Evolutionary conservation across 306 rosid genomes (phyloP), one percentile per base, ranked within the genome.

Genomic region (Urtica urens): DNA sequence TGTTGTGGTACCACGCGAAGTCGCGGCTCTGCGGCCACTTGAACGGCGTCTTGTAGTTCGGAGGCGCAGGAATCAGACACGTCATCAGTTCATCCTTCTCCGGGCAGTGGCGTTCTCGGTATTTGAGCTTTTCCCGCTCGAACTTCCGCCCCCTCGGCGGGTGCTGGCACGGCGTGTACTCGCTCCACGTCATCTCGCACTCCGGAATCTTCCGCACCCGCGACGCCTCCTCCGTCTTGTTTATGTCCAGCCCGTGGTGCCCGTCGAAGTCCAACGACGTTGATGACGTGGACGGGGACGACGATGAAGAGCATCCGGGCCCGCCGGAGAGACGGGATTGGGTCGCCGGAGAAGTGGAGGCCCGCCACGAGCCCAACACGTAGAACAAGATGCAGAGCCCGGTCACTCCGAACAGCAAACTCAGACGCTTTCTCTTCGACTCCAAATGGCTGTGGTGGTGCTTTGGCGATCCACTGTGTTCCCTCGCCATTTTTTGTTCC

Each of bases 1-100:
- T 90, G 61, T 90, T 90, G 55, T 69, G 87, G 55, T 79, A 90
- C 99, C 99, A 90, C 3, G 99, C 94, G 43, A 54, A 90, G 26
- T 90, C 95, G 27, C 92, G 51, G 46, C 99, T 85, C 65, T 85
- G 95, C 38, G 99, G 99, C 99, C 99, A 90, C 49, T 67, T 77
- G 38, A 90, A 90, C 53, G 99, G 99, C 12, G 85, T 51, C 76
- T 85, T 90, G 26, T 90, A 90, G 30, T 78, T 83, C 7, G 99
- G 96, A 12, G 99, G 99, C 42, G 94, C 75, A 12, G 99, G 99
- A 29, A 90, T 70, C 21, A 85, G 76, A 66, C 99, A 90, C 5
- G 20, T 50, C 1, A 85, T 26, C 3, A 62, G 74, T 38, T 90
- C 99, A 16, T 79, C 94, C 48, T 82, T 77, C 0, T 72, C 7